Base-by-base conservation (phyloP, 1,139 yeast genomes). In the Hyphopichia pseudoburtonii region DNA sequence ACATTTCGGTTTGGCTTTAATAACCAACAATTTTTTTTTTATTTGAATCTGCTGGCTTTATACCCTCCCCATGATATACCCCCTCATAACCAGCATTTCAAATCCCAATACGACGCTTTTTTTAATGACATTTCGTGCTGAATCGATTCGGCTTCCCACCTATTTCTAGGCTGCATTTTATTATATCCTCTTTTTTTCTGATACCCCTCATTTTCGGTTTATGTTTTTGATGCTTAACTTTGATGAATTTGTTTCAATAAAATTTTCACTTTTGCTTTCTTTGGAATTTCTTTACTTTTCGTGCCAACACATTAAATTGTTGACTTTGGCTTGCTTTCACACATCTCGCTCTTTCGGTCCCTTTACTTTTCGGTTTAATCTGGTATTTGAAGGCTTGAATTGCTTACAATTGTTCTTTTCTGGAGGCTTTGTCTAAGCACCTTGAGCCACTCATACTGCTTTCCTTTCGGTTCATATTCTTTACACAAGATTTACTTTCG, bases 71-170 rank as follows among this genome's bases (percentile, higher is more conserved):
- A 21, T 21, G 7, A 7, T 10, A 21, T 10, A 10, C 23, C 10
- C 9, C 23, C 10, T 21, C 10, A 7, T 21, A 21, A 7, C 10
- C 23, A 7, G 10, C 23, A n/a, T 21, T 21, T 21, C 9, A 21
- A 7, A 21, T 10, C 23, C 23, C 23, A 21, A 10, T 10, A 10
- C 23, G 9, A 21, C 23, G 23, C 7, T 21, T 14, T 19, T 9
- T 21, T 23, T 32, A 24, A 32, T 17, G 17, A 33, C 9, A n/a
- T 24, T 34, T 14, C 19, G 23, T 17, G 30, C 23, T 27, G n/a
- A n/a, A 34, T 28, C 27, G 14, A 29, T n/a, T 36, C 28, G 8
- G 22, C 32, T 29, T 33, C 27, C n/a, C n/a, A n/a, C n/a, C n/a
- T n/a, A n/a, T n/a, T n/a, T n/a, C n/a, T n/a, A n/a, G n/a, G n/a